Evolutionary conservation across 805 yeast genomes (phyloP), one percentile per base, ranked within the genome.

Genomic region (Isabelozyma rhagii): DNA sequence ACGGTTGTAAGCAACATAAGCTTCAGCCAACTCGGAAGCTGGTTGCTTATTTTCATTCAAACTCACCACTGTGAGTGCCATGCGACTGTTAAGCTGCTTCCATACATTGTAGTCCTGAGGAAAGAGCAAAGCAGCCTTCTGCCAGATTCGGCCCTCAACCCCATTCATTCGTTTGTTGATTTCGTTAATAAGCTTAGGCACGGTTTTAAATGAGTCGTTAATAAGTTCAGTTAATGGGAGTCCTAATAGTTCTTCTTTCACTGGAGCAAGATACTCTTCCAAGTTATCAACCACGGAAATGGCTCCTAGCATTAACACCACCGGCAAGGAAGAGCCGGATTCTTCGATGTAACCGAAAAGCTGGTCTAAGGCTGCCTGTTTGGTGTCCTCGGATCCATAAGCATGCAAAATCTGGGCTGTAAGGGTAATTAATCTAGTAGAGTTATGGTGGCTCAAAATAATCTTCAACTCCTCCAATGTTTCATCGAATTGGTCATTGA

Each of bases 291-390:
- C 72, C 2, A 94, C 75, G 0, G 89, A 76, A 18, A 93, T 82
- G 0, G 96, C 91, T 4, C 96, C 97, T 41, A 93, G 72, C 1
- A 90, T 80, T 51, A 92, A 66, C 0, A 89, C 84, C 1, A 88
- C 82, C 21, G 82, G 60, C 43, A 89, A 67, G 2, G 91, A 82
- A 1, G 87, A 74, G 0, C 96, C 97, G 49, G 79, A 66, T 4
- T 69, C 72, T 51, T 80, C 85, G 40, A 91, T 81, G 57, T 77
- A 82, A 21, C 78, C 75, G 56, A 87, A 85, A 42, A 93, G 67
- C 64, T 90, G 96, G 57, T 91, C 97, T 44, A 88, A 61, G 0
- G 97, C 97, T 1, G 91, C 92, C 54, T 83, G 86, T 51, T 82
- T 84, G 1, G 94, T 83, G 5, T 87, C 94, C n/a, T 79, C 82